phyloP scores from a whole-genome alignment of 139 green algal species.

The Pleodorina starrii region DNA sequence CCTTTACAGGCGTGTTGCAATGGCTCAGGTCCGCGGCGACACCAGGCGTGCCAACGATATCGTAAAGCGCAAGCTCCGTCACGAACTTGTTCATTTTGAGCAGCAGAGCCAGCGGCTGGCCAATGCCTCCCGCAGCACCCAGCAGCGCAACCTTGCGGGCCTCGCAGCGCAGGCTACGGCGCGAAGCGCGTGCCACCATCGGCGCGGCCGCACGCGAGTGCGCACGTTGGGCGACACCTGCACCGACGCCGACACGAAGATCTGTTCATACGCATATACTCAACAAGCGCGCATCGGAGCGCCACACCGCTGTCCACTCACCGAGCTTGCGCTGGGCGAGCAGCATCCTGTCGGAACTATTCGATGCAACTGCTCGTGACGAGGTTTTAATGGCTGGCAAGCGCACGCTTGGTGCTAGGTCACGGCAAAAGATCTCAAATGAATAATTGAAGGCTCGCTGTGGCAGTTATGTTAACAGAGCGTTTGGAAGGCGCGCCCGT shows the following conservation, averaged over 20 bases:
- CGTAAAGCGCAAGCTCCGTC: constrained; percentile 95
- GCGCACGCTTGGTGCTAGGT: neutral
- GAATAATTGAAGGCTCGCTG: neutral
- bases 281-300: too few relatives aligned
- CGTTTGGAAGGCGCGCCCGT: neutral
- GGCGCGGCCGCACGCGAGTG: neutral
- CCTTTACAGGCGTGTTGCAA: constrained; percentile 90
- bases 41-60: constrained; percentile 93
- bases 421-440: neutral
- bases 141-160: constrained; percentile 78
- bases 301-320: neutral
- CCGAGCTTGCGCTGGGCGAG: constrained; percentile 9
- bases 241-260: neutral
- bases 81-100: constrained; percentile 93
- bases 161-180: constrained; percentile 25
- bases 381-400: neutral
- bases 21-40: constrained; percentile 96
- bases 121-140: constrained; percentile 89
- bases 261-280: too few relatives aligned
- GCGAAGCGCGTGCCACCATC: constrained; percentile 10
- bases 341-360: constrained; percentile 4
- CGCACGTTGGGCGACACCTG: constrained; percentile 11
- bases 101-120: constrained; percentile 89
- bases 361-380: neutral
- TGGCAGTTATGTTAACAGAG: too few relatives aligned